Evolutionary conservation across 2,329 filamentous ascomycete species (phyloP).

Genomic region (Tolypocladium tundrense): DNA sequence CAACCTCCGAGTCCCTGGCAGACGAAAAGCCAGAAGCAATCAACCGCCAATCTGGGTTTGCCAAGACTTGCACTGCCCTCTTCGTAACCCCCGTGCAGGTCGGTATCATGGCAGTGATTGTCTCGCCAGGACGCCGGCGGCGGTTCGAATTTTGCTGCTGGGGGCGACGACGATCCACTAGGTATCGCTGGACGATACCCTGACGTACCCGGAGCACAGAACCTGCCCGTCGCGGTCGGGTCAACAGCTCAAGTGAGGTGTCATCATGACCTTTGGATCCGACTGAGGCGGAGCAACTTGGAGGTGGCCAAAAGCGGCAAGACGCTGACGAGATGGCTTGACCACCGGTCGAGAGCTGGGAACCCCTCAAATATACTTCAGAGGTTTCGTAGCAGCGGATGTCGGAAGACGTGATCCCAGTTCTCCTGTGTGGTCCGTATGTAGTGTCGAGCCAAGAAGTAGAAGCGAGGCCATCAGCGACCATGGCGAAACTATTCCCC

Average conservation of each 20-base stretch:
- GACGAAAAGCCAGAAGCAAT: background rate
- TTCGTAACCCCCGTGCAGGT: background rate
- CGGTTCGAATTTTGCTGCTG: background rate
- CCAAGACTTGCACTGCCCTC: slow-evolving; percentile 5
- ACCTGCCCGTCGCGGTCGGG: background rate
- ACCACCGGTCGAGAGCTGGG: too few relatives aligned
- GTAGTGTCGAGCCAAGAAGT: background rate
- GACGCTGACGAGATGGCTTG: background rate
- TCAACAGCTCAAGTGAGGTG: background rate
- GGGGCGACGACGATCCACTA: background rate
- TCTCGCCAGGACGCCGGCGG: background rate
- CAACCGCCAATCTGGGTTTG: background rate
- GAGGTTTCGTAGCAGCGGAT: background rate
- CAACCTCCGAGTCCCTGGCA: background rate
- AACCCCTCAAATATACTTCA: too few relatives aligned
- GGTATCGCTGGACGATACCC: background rate
- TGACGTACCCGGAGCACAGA: background rate
- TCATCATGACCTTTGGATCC: slow-evolving; percentile 2
- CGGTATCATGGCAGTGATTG: background rate
- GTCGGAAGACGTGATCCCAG: background rate
- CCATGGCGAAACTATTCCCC: background rate
- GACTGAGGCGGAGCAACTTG: slow-evolving; percentile 11
- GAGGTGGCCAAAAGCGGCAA: slow-evolving; percentile 6
- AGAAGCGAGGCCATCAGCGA: background rate
- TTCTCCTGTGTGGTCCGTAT: too few relatives aligned